Base-by-base conservation (phyloP, 371 early-diverging fungal species). In the Mucor sp. region DNA sequence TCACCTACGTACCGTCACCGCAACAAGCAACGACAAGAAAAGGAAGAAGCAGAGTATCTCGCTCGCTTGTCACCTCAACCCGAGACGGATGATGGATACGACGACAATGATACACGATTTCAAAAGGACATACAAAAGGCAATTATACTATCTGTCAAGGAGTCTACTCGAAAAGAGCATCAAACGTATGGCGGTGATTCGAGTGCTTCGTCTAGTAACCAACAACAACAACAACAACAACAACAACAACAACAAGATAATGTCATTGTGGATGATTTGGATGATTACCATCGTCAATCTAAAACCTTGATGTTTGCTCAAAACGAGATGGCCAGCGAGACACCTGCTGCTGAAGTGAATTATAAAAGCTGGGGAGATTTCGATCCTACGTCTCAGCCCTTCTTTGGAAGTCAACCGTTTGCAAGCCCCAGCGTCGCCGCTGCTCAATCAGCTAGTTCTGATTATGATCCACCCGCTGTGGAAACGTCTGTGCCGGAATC, bases 81-180 rank as follows among this genome's bases (percentile, higher is more conserved):
- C 28, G 35, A 58, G n/a, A 58, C 65, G 0, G 33, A 57, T 14
- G 66, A 55, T 35, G 69, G 68, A n/a, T 69, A 75, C 15, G 68
- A 78, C 62, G 74, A 75, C 32, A 65, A 74, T n/a, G 58, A 78
- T 58, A 62, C 61, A 1, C 32, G 60, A 25, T 74, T 35, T 57
- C 14, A 60, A 19, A 25, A 47, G 2, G 73, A 75, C n/a, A 12
- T 75, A 3, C 60, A 75, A 37, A 60, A 71, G 15, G 80, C 80
- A 6, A 63, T 80, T 12, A 65, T 62, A 19, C 61, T 43, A 3
- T 77, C 77, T 6, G 17, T 67, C 8, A 33, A 43, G 14, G 70
- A 70, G 21, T 3, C 30, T 2, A 7, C n/a, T 32, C 6, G 1
- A 1, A 15, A 19, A 3, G 17, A n/a, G n/a, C 19, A 28, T 14